phyloP scores from a whole-genome alignment of 2,329 filamentous ascomycete species.

The Clonostachys chloroleuca region DNA sequence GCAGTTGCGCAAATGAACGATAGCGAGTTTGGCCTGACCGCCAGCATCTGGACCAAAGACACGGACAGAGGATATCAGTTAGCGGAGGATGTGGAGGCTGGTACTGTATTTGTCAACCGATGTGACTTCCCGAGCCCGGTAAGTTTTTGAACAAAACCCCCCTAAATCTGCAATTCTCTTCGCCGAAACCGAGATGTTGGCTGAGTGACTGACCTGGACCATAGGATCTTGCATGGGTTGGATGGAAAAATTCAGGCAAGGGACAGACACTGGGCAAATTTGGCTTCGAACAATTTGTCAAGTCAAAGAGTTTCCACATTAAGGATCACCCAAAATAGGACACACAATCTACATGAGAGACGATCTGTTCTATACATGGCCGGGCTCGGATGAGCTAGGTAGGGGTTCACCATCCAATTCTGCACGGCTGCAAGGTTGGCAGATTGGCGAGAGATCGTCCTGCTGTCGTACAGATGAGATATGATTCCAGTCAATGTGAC shows the following conservation, averaged over 20 bases:
- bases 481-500: no score
- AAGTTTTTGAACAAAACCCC: slow-evolving; percentile 31
- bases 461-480: no score
- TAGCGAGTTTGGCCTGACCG: slow-evolving; percentile 88
- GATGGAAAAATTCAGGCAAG: slow-evolving; percentile 95
- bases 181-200: not conserved
- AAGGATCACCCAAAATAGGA: slow-evolving; percentile 69
- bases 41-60: slow-evolving; percentile 97
- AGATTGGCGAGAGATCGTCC: no score
- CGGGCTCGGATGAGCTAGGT: no score
- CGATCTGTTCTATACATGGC: no score
- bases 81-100: slow-evolving; percentile 78
- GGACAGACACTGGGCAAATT: slow-evolving; percentile 85
- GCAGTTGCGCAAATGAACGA: slow-evolving; percentile 88
- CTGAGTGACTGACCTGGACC: no score
- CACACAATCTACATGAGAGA: not conserved
- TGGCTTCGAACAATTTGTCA: slow-evolving; percentile 93
- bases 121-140: slow-evolving; percentile 90
- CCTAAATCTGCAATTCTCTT: not conserved
- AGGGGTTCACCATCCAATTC: no score
- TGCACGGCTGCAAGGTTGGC: no score
- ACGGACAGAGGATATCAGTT: slow-evolving; percentile 69
- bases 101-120: slow-evolving; percentile 93
- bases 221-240: slow-evolving; percentile 91
- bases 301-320: slow-evolving; percentile 92